Evolutionary conservation across 495 filamentous ascomycete species (phyloP).

Genomic region (Cetradonia linearis): DNA sequence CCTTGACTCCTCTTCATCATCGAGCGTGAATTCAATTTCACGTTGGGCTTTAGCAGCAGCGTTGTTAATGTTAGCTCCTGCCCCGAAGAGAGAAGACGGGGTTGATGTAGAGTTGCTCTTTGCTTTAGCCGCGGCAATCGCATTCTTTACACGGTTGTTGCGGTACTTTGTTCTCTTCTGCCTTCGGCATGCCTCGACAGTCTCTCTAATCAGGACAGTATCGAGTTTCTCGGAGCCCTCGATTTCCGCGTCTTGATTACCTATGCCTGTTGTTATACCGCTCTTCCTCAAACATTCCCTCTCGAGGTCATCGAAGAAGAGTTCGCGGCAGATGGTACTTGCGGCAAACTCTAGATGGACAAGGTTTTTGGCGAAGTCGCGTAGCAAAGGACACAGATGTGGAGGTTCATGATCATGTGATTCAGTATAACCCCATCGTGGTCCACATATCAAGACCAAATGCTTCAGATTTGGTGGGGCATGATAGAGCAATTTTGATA

Average conservation of each 20-base stretch:
- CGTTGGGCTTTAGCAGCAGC: slow-evolving; percentile 10
- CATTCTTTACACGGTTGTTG: slow-evolving; percentile 13
- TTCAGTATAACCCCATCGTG: background rate
- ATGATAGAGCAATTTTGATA: slow-evolving; percentile 18
- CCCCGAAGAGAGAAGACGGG: slow-evolving; percentile 19
- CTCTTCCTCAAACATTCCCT: slow-evolving; percentile 14
- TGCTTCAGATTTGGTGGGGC: slow-evolving; percentile 20
- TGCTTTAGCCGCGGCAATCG: slow-evolving; percentile 1
- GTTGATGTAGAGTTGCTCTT: background rate
- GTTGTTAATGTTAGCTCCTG: background rate
- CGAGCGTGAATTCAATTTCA: slow-evolving; percentile 13
- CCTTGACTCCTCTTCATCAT: slow-evolving; percentile 19
- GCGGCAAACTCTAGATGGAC: slow-evolving; percentile 19
- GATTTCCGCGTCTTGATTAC: slow-evolving; percentile 7
- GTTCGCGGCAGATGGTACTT: slow-evolving; percentile 15
- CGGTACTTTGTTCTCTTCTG: slow-evolving; percentile 16
- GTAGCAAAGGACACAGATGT: slow-evolving; percentile 20
- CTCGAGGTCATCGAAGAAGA: slow-evolving; percentile 21
- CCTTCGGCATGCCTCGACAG: slow-evolving; percentile 14
- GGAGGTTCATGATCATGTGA: background rate
- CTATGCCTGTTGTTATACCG: slow-evolving; percentile 15
- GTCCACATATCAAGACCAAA: slow-evolving; percentile 16
- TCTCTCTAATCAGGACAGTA: slow-evolving; percentile 14
- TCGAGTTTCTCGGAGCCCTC: slow-evolving; percentile 15
- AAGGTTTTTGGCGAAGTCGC: slow-evolving; percentile 17